phyloP scores from a whole-genome alignment of 805 yeast genomes.

The Saccharomyces jurei region DNA sequence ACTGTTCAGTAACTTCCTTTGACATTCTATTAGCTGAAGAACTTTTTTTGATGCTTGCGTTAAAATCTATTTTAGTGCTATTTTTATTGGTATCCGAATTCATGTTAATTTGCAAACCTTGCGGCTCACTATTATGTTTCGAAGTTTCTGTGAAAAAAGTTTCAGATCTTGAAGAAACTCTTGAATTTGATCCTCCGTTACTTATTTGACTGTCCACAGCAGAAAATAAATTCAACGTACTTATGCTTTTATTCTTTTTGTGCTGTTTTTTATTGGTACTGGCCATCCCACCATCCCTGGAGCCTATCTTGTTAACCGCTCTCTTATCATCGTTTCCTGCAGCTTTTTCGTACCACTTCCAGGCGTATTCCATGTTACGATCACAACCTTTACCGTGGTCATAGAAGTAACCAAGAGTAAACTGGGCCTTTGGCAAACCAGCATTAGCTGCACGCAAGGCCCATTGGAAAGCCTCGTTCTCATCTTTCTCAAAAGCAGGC shows the following conservation, averaged over 20 bases:
- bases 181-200: not conserved
- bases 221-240: constrained; percentile 19
- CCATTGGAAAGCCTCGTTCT: constrained; percentile 89
- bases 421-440: constrained; percentile 75
- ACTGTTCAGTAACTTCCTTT: not conserved
- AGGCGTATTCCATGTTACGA: constrained; percentile 47
- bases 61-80: not conserved
- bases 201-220: constrained; percentile 1
- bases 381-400: constrained; percentile 85
- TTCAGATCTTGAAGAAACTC: not conserved
- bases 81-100: not conserved
- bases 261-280: constrained; percentile 3
- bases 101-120: not conserved
- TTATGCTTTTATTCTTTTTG: constrained; percentile 15
- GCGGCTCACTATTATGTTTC: not conserved
- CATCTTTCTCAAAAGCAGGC: constrained; percentile 70
- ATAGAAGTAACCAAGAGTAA: constrained; percentile 72
- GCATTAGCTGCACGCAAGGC: constrained; percentile 76
- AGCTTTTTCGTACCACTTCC: constrained; percentile 69
- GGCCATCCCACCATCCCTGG: not conserved
- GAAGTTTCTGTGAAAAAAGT: not conserved
- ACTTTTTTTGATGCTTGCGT: not conserved
- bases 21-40: not conserved
- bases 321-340: constrained; percentile 51
- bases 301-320: constrained; percentile 35